Conservation (phyloP, 2,329 filamentous ascomycete genomes). For the Nemania serpens region DNA sequence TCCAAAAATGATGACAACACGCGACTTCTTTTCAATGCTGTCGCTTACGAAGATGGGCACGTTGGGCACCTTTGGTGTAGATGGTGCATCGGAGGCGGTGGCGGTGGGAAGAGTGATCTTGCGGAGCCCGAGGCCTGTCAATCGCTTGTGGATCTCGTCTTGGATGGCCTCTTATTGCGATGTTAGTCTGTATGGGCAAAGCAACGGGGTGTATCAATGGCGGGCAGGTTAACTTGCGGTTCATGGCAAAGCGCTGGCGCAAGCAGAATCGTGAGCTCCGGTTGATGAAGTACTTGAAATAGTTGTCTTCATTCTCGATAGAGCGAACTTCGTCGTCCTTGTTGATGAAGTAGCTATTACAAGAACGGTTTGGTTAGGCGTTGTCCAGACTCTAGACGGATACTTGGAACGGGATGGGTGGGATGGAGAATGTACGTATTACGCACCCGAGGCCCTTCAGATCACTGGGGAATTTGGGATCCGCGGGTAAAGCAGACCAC, state of each 20-base stretch:
- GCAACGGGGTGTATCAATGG: neutral
- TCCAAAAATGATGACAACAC: slow-evolving; percentile 76
- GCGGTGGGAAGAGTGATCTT: slow-evolving; percentile 35
- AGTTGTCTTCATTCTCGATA: slow-evolving; percentile 67
- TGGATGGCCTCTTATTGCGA: slow-evolving; percentile 62
- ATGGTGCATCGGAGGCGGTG: slow-evolving; percentile 40
- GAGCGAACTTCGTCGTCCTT: slow-evolving; percentile 74
- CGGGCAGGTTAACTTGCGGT: slow-evolving; percentile 56
- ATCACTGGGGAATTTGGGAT: slow-evolving; percentile 68
- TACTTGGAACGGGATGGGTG: too few relatives aligned
- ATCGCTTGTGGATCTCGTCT: slow-evolving; percentile 63
- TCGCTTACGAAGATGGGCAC: slow-evolving; percentile 68
- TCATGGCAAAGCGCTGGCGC: slow-evolving; percentile 73
- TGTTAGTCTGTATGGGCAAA: neutral
- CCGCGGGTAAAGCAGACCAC: slow-evolving; percentile 69
- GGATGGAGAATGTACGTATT: neutral
- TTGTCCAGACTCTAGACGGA: too few relatives aligned
- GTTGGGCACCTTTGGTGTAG: slow-evolving; percentile 50
- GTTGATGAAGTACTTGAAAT: slow-evolving; percentile 76
- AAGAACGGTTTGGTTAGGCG: neutral
- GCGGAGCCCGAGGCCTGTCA: slow-evolving; percentile 42
- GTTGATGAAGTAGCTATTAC: slow-evolving; percentile 75
- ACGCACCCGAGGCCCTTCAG: slow-evolving; percentile 74
- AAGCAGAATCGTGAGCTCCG: slow-evolving; percentile 79
- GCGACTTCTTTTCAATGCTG: slow-evolving; percentile 59